Conservation (phyloP, 1,284 basidiomycete genomes). For the Cutaneotrichosporon cutaneum region DNA sequence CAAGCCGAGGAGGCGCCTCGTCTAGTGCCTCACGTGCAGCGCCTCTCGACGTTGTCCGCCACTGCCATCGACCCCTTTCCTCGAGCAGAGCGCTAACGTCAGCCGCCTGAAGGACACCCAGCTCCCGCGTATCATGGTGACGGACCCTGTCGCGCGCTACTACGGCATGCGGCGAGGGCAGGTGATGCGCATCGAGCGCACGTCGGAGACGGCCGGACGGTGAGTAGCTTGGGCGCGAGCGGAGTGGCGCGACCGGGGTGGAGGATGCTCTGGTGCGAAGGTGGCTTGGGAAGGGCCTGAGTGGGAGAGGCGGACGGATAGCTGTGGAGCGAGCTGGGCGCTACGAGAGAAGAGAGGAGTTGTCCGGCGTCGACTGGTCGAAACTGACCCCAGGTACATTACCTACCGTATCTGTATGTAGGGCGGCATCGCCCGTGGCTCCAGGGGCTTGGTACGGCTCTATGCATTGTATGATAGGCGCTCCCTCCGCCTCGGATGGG, state of each 20-base stretch:
- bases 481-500: neutral
- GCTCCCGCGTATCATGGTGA: conserved; percentile 91
- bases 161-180: conserved; percentile 93
- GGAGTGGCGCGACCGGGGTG: neutral
- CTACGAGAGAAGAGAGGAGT: neutral
- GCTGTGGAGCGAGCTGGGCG: neutral
- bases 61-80: neutral
- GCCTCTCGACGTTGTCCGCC: neutral
- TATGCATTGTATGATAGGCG: conserved; percentile 18
- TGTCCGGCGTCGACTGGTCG: neutral
- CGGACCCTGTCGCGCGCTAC: conserved; percentile 95
- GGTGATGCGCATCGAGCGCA: conserved; percentile 97
- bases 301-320: neutral
- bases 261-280: neutral
- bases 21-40: neutral
- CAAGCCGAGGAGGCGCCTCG: neutral
- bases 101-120: conserved; percentile 98
- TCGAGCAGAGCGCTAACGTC: conserved; percentile 11
- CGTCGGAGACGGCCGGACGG: conserved; percentile 93
- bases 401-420: conserved; percentile 54
- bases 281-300: neutral
- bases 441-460: neutral
- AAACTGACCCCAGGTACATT: conserved; percentile 40
- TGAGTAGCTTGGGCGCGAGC: conserved; percentile 50
- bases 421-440: conserved; percentile 5